These are phyloP conservation scores for Elaeis oleifera DNA, from an alignment of 202 grass and related monocot species.

Conservation along the genomic window DNA sequence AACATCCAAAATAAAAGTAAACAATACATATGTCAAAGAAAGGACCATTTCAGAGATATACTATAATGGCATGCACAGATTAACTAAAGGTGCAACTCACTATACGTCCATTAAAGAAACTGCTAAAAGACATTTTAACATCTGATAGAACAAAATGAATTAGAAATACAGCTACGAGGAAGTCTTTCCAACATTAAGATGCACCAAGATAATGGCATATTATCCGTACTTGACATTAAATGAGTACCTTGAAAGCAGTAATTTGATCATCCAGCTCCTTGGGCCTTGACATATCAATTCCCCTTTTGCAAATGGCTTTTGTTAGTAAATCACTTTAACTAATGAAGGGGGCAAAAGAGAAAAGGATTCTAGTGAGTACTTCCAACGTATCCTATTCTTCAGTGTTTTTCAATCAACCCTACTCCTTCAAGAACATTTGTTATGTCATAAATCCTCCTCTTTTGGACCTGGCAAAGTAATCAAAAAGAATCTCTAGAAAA, in stretches of 20 bases:
- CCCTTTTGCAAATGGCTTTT: constrained; percentile 41
- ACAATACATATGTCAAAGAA: too few species aligned
- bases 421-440: constrained; percentile 99
- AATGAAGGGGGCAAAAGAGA: constrained; percentile 10
- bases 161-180: too few species aligned
- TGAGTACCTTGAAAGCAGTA: constrained; percentile 58
- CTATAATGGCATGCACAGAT: too few species aligned
- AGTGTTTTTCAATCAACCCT: constrained; percentile 75
- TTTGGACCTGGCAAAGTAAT: constrained; percentile 64
- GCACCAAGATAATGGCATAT: too few species aligned
- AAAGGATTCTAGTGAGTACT: constrained; percentile 44
- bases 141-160: too few species aligned
- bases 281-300: constrained; percentile 65
- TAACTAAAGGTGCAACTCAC: too few species aligned
- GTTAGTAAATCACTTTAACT: constrained; percentile 15
- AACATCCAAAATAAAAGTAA: too few species aligned
- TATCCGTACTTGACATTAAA: constrained; percentile 18
- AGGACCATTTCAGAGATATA: too few species aligned
- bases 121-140: too few species aligned
- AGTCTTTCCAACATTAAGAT: too few species aligned
- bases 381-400: constrained; percentile 89
- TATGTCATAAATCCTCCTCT: constrained; percentile 97
- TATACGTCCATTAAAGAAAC: too few species aligned
- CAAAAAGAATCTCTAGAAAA: constrained; percentile 12
- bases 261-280: constrained; percentile 61